Conservation (phyloP, 345 rosid genomes). For the Citrus unshiu region DNA sequence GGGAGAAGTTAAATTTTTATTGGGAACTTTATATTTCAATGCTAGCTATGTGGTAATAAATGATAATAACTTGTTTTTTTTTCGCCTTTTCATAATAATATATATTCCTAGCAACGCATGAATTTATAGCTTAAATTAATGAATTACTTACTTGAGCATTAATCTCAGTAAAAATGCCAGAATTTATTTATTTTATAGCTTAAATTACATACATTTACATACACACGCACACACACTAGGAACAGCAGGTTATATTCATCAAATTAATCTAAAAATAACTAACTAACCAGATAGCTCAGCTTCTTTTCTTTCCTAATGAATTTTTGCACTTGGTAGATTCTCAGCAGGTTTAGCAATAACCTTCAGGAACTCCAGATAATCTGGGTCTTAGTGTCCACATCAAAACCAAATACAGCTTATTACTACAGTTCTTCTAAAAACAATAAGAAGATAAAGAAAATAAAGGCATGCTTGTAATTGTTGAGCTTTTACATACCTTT, state of each 20-base stretch:
- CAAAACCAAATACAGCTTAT: not conserved
- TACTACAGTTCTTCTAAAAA: not conserved
- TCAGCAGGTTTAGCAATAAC: conserved; percentile 52
- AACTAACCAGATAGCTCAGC: conserved; percentile 57
- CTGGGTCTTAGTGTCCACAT: conserved; percentile 37
- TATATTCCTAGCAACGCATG: too few species aligned
- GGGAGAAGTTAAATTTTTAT: too few species aligned
- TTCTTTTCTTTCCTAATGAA: conserved; percentile 62
- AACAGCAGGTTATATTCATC: not conserved
- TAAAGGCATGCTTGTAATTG: not conserved
- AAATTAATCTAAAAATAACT: not conserved
- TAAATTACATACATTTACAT: too few species aligned
- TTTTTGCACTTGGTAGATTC: conserved; percentile 61
- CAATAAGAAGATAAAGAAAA: not conserved
- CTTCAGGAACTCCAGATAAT: conserved; percentile 68
- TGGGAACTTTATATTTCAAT: not conserved
- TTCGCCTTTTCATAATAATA: too few species aligned
- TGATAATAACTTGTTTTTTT: too few species aligned
- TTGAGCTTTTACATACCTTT: too few species aligned
- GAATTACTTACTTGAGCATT: conserved; percentile 74
- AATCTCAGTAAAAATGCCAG: conserved; percentile 68
- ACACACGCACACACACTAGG: too few species aligned
- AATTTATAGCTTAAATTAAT: not conserved
- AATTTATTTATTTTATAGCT: conserved; percentile 8
- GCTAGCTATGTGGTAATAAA: not conserved